These are phyloP conservation scores for Alternaria dauci DNA, from an alignment of 2,329 filamentous ascomycete genomes.

Conservation along the genomic window DNA sequence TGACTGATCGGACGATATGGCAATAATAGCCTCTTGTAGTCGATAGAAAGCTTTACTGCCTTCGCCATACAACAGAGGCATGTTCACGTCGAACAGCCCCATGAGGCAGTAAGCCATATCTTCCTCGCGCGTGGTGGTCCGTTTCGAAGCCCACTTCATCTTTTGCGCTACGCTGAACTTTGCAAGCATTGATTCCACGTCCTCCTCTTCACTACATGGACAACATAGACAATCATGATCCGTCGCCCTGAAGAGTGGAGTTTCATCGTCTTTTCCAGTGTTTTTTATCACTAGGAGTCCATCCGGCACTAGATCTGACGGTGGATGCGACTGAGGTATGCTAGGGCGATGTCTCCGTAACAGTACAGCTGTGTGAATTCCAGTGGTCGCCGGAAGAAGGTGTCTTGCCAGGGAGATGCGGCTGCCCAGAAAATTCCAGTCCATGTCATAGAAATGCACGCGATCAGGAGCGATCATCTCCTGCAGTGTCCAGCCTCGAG, in stretches of 20 bases:
- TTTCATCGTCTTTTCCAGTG: too few species aligned
- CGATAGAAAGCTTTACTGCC: constrained; percentile 27
- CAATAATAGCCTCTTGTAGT: constrained; percentile 29
- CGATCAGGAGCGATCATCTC: constrained; percentile 23
- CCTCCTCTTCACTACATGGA: too few species aligned
- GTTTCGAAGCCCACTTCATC: background rate
- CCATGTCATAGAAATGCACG: constrained; percentile 18
- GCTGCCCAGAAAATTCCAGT: constrained; percentile 22
- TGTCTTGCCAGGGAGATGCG: background rate
- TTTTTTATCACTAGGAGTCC: too few species aligned
- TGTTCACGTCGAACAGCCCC: constrained; percentile 27
- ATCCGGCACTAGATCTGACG: background rate
- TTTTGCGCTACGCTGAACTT: background rate
- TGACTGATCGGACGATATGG: background rate
- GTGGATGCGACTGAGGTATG: background rate
- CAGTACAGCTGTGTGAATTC: background rate
- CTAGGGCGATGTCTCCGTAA: background rate
- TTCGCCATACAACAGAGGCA: constrained; percentile 38
- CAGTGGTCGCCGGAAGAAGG: background rate
- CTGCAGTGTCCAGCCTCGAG: constrained; percentile 28
- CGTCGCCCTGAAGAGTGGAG: background rate
- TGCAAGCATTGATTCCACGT: background rate
- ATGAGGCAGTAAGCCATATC: constrained; percentile 30
- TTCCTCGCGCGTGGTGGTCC: constrained; percentile 20
- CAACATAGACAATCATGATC: background rate